phyloP scores from a whole-genome alignment of 176 grass and related monocot species.

The Aegilops sharonensis region DNA sequence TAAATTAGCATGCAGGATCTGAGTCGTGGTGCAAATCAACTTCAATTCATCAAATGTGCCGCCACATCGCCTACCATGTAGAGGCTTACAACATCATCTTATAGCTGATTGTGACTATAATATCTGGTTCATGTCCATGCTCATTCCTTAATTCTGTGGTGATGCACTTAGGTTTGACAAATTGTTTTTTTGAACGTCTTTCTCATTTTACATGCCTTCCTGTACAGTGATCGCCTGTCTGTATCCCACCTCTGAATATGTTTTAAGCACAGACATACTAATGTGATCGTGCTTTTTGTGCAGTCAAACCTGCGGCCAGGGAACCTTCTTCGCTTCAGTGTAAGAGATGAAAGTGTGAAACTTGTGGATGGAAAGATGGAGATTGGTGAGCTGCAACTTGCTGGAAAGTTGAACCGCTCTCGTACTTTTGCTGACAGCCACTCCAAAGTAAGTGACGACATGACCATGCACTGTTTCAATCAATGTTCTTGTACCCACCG shows the following conservation, averaged over 20 bases:
- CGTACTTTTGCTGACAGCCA: constrained; percentile 86
- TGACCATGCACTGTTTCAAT: constrained; percentile 16
- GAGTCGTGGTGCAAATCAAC: background rate
- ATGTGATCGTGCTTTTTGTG: constrained; percentile 14
- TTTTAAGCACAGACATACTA: background rate
- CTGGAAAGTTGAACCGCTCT: constrained; percentile 61
- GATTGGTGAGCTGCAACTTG: constrained; percentile 61
- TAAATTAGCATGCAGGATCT: background rate
- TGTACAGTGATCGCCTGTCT: background rate
- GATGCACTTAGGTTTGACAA: background rate
- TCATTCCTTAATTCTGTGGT: background rate
- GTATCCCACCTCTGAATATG: background rate
- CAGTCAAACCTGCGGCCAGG: constrained; percentile 67
- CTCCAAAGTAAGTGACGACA: constrained; percentile 71
- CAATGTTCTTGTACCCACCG: background rate
- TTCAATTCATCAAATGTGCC: background rate
- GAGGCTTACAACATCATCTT: background rate
- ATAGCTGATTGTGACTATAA: background rate
- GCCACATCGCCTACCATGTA: background rate
- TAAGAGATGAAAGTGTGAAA: constrained; percentile 84
- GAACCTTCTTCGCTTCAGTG: constrained; percentile 68
- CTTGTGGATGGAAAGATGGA: constrained; percentile 81
- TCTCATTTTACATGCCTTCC: background rate
- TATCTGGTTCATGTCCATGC: background rate
- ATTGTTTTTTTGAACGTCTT: background rate